A percentile compares a stretch with the other conserved stretches of the same genome.
Conservation (phyloP, 768 basidiomycete genomes). For the Russula sp. region DNA sequence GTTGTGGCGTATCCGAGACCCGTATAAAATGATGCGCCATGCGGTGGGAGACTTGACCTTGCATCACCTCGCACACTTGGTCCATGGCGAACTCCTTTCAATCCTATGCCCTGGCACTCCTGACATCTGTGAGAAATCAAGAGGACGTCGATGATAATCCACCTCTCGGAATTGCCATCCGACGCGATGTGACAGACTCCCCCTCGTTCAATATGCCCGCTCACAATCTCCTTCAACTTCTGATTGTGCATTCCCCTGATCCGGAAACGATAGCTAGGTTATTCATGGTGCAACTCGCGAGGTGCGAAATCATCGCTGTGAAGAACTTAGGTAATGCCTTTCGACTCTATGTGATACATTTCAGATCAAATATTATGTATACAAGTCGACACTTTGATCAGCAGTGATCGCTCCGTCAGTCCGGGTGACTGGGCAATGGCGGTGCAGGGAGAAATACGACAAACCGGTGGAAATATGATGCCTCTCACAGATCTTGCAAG, state of each 20-base stretch:
- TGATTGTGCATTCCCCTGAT: slow-evolving; percentile 4
- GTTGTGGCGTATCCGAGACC: too few relatives aligned
- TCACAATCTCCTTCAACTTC: background rate
- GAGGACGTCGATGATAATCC: too few relatives aligned
- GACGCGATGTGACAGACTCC: too few relatives aligned
- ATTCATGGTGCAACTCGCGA: background rate
- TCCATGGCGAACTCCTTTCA: too few relatives aligned
- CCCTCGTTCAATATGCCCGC: too few relatives aligned
- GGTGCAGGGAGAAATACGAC: background rate
- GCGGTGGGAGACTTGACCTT: too few relatives aligned
- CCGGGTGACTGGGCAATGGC: background rate
- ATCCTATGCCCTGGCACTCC: too few relatives aligned
- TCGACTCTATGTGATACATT: background rate
- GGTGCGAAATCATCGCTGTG: background rate
- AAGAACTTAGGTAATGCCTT: background rate
- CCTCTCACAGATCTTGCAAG: background rate
- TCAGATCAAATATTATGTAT: background rate
- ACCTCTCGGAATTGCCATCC: background rate
- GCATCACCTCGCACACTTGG: too few relatives aligned
- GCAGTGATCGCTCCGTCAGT: background rate
- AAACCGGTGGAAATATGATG: background rate
- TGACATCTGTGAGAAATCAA: too few relatives aligned
- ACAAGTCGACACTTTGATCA: background rate
- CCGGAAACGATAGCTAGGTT: background rate
- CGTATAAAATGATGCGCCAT: too few relatives aligned